These are phyloP conservation scores for Metschnikowia cubensis DNA, from an alignment of 805 yeast species.

Conservation along the genomic window DNA sequence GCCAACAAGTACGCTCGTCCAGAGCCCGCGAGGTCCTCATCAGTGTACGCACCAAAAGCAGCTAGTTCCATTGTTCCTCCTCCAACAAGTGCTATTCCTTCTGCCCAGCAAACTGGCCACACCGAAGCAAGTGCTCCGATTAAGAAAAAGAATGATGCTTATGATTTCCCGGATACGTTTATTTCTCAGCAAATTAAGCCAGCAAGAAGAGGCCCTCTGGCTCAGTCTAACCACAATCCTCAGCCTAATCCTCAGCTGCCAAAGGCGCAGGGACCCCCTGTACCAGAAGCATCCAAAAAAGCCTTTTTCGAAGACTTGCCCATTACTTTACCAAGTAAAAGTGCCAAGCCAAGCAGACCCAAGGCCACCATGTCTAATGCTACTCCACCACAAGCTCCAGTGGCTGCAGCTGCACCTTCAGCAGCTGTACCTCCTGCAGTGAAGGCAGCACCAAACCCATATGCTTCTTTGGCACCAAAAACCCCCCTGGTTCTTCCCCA, in stretches of 20 bases:
- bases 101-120: background rate
- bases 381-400: slow-evolving; percentile 7
- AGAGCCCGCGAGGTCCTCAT: background rate
- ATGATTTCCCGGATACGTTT: slow-evolving; percentile 64
- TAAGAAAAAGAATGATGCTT: slow-evolving; percentile 63
- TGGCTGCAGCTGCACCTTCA: slow-evolving; percentile 9
- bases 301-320: slow-evolving; percentile 63
- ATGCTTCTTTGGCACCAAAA: slow-evolving; percentile 21
- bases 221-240: background rate
- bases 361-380: background rate
- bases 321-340: slow-evolving; percentile 24
- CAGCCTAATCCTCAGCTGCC: background rate
- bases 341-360: background rate
- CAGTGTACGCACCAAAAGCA: slow-evolving; percentile 1
- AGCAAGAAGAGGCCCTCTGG: slow-evolving; percentile 31
- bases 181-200: slow-evolving; percentile 40
- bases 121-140: background rate
- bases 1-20: slow-evolving; percentile 2
- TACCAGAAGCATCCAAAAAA: slow-evolving; percentile 20
- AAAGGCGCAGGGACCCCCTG: background rate
- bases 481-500: slow-evolving; percentile 4
- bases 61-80: slow-evolving; percentile 8
- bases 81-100: slow-evolving; percentile 5
- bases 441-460: slow-evolving; percentile 27
- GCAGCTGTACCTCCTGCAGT: slow-evolving; percentile 20